Conservation (phyloP, 1,284 basidiomycete species). For the Coniferiporia sulphurascens region DNA sequence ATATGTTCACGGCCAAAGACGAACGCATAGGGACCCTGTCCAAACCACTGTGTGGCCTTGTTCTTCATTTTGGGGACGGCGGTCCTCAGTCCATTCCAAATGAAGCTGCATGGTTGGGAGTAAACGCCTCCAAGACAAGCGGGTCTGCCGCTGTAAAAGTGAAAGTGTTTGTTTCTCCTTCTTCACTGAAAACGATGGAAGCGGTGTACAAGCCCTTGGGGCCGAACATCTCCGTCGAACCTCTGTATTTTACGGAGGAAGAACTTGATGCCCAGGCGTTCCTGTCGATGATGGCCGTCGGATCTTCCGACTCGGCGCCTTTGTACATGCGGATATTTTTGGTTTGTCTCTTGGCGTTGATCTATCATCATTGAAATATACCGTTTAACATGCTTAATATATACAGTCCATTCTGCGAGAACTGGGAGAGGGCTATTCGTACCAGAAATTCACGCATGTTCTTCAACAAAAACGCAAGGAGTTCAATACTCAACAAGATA, state of each 20-base stretch:
- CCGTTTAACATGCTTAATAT: neutral
- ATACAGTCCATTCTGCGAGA: slow-evolving; percentile 39
- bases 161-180: slow-evolving; percentile 56
- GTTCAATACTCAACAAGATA: slow-evolving; percentile 49
- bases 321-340: slow-evolving; percentile 62
- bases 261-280: slow-evolving; percentile 66
- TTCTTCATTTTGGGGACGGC: slow-evolving; percentile 66
- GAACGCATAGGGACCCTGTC: slow-evolving; percentile 43
- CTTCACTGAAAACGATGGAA: slow-evolving; percentile 57
- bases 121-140: slow-evolving; percentile 6
- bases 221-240: slow-evolving; percentile 42
- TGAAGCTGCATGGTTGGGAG: slow-evolving; percentile 59
- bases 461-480: slow-evolving; percentile 43
- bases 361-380: slow-evolving; percentile 2
- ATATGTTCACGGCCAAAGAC: slow-evolving; percentile 54
- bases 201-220: slow-evolving; percentile 51
- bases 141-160: slow-evolving; percentile 27
- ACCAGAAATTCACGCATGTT: slow-evolving; percentile 40
- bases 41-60: slow-evolving; percentile 54
- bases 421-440: slow-evolving; percentile 43
- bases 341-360: slow-evolving; percentile 32
- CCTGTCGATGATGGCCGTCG: slow-evolving; percentile 63
- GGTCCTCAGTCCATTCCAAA: slow-evolving; percentile 51
- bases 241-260: slow-evolving; percentile 51
- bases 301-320: slow-evolving; percentile 52